Base-by-base conservation (phyloP, 768 basidiomycete genomes). In the Leccinum olivaceopallidum region DNA sequence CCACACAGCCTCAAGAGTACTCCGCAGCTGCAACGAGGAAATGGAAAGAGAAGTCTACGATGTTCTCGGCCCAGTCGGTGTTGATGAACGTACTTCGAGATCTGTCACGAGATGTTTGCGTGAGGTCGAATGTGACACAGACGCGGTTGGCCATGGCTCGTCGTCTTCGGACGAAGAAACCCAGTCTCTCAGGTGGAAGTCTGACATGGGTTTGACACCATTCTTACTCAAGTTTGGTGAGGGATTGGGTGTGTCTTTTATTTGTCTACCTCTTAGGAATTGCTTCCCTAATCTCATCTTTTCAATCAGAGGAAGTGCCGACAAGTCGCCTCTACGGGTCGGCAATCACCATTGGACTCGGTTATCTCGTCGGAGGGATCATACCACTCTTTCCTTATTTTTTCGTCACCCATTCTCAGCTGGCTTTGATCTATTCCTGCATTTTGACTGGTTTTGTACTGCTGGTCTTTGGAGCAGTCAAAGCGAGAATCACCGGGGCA, bases 191-290 rank as follows among this genome's bases (percentile, higher is more conserved):
- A 80, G 80, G 63, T 92, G 89, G 86, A 86, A 85, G 63, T 84
- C 85, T 51, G 86, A 89, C 30, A 85, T 94, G 62, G 97, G 97
- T 0, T 73, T 98, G 42, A 95, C 96, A 0, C 86, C 94, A 3
- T 99, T 99, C 78, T 76, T 99, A 67, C 83, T 98, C 66, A 97
- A 94, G 76, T 98, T 98, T 66, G 95, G 95, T n/a, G 90, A 92
- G 72, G 94, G 95, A 18, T 70, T 97, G 55, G 90, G 90, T 92
- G 69, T 63, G 87, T 79, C n/a, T 44, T 1, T 61, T 48, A 28
- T 58, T 52, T 28, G 16, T 7, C 52, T 18, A 10, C 16, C 44
- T 22, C 54, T 37, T 16, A n/a, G 5, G 18, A 5, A 36, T 39
- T 22, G 26, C 48, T 34, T 53, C 22, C 49, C 22, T 42, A 4